Conservation (phyloP, 2,329 filamentous ascomycete species). For the Ambrosiella xylebori region DNA sequence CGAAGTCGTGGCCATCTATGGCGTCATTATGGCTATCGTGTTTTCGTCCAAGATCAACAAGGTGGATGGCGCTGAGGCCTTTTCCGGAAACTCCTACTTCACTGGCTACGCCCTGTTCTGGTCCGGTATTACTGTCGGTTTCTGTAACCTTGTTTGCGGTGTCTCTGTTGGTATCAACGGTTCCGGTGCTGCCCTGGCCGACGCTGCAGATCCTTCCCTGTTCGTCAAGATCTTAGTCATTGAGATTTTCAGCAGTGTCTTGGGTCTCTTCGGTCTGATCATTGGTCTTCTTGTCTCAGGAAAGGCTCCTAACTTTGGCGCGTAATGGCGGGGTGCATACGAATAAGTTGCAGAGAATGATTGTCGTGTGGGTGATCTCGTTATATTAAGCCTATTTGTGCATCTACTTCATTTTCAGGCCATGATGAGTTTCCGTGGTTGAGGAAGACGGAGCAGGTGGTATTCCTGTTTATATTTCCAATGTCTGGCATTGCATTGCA, state of each 20-base stretch:
- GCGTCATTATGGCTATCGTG: slow-evolving; percentile 98
- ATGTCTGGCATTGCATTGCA: slow-evolving; percentile 7
- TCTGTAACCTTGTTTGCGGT: slow-evolving; percentile 92
- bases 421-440: no score
- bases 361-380: neutral
- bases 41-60: slow-evolving; percentile 75
- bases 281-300: slow-evolving; percentile 76
- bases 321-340: slow-evolving; percentile 9
- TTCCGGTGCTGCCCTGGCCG: slow-evolving; percentile 85
- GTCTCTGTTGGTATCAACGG: slow-evolving; percentile 96
- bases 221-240: slow-evolving; percentile 99
- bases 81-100: slow-evolving; percentile 69
- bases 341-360: neutral
- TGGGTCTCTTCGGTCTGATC: slow-evolving; percentile 91
- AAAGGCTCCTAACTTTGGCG: slow-evolving; percentile 61
- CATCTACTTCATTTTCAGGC: neutral
- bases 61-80: slow-evolving; percentile 46
- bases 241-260: slow-evolving; percentile 96
- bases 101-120: slow-evolving; percentile 94
- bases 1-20: slow-evolving; percentile 98
- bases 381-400: neutral
- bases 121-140: slow-evolving; percentile 82
- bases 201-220: slow-evolving; percentile 83
- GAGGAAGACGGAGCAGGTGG: no score
- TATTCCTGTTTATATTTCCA: neutral